Base-by-base conservation (phyloP, 225 moss, liverwort and hornwort genomes). In the Bryoerythrophyllum caledonicum region DNA sequence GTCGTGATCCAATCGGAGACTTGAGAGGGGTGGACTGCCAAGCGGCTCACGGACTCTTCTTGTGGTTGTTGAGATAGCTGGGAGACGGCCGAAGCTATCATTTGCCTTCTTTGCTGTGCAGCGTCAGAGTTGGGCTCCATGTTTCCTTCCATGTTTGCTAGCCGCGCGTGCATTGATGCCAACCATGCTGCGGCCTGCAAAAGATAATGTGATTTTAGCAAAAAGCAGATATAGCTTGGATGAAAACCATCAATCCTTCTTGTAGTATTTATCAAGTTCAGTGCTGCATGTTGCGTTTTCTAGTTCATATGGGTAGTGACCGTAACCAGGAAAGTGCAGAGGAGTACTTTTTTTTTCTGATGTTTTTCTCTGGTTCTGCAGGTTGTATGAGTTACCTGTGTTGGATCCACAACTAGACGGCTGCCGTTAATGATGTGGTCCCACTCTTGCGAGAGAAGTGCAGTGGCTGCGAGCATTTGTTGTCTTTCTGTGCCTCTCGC, bases 401-500 rank as follows among this genome's bases (percentile, higher is more conserved):
- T 82, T 46, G 91, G 86, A 64, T 95, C 89, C 61, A 90, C 88
- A 52, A 83, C 89, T 30, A 91, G 74, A 43, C 84, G 85, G 79
- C 86, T 84, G 63, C 89, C 84, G 65, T 90, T 90, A 15, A 87
- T 78, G 21, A 92, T 83, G 57, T 92, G 86, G 65, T 95, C 92
- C 94, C 94, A 94, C 70, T 92, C 94, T 71, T 92, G 94, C 19
- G 92, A 91, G 54, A 92, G 76, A 65, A 88, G 77, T 38, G 94
- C 82, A 21, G 90, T 85, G 8, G 90, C 86, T 21, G 86, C 78
- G 30, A 89, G 76, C 83, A 90, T 87, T 46, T 92, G 92, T 43
- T 87, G 87, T 35, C 89, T 80, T 32, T 92, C 90, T 10, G 82
- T 84, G 62, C 72, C 75, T 72, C 86, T 82, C 7, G 81, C 74